Base-by-base conservation (phyloP, 306 rosid species). In the Vicia villosa region DNA sequence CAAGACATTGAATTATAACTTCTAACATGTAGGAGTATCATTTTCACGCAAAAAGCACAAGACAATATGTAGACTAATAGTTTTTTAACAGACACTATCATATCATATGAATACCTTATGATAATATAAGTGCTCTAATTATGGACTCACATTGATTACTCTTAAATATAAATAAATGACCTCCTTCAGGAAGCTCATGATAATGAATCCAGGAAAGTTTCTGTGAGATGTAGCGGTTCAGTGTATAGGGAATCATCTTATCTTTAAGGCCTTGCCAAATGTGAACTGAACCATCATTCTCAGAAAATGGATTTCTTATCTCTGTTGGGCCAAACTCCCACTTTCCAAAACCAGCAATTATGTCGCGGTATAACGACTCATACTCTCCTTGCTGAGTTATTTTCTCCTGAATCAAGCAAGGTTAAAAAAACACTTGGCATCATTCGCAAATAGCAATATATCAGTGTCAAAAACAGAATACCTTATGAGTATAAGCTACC, bases 221-320 rank as follows among this genome's bases (percentile, higher is more conserved):
- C 59, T 84, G 55, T 11, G 86, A 74, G 49, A 92, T 71, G 73
- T 82, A 86, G 24, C 90, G 82, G 49, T 83, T 83, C 20, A 87
- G 0, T n/a, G n/a, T n/a, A n/a, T 6, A 51, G 10, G 96, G 88
- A 78, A 86, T 74, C 37, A 89, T 68, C 70, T 51, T 82, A 64
- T 92, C 97, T 49, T 76, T 73, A 13, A 54, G 68, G 0, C 90
- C 97, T 82, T 84, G 96, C 97, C 96, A 92, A 52, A 92, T 76
- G 42, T 89, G 92, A 14, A 92, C 86, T 0, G 81, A 46, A 6
- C 90, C 89, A 9, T 83, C 79, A 17, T 59, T 77, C 20, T 85
- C 54, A 4, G 86, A 80, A 66, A 87, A 87, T 22, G 89, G 87
- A 74, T 85, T 75, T 15, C 3, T 68, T 9, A 86, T 56, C 7